These are phyloP conservation scores for Dalbergia oliveri DNA, from an alignment of 306 rosid species.

Conservation along the genomic window DNA sequence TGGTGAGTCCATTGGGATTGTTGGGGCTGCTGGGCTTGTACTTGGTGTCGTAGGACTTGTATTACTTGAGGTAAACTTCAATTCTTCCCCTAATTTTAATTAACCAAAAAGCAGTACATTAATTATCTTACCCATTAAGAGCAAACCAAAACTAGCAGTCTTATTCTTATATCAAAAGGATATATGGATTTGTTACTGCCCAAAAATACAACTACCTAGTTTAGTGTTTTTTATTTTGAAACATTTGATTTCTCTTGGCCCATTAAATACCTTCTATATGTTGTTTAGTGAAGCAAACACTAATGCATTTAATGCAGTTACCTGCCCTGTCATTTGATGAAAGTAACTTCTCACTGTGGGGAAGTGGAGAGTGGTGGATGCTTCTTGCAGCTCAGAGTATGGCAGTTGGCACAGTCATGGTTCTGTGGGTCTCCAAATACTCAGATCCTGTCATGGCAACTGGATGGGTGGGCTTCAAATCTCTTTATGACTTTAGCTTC, in stretches of 20 bases:
- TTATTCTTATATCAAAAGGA: slow-evolving; percentile 5
- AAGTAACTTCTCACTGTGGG: slow-evolving; percentile 85
- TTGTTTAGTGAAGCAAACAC: slow-evolving; percentile 11
- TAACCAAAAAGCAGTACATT: slow-evolving; percentile 9
- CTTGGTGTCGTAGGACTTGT: slow-evolving; percentile 90
- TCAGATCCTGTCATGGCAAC: slow-evolving; percentile 98
- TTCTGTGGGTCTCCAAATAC: slow-evolving; percentile 97
- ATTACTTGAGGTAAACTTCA: slow-evolving; percentile 82
- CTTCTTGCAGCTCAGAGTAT: slow-evolving; percentile 99
- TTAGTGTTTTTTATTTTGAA: background rate
- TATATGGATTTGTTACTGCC: slow-evolving; percentile 12
- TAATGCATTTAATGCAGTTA: slow-evolving; percentile 53
- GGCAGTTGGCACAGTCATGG: slow-evolving; percentile 99
- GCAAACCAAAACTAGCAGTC: slow-evolving; percentile 2
- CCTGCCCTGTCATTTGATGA: slow-evolving; percentile 72
- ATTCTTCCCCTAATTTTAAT: background rate
- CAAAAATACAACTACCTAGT: slow-evolving; percentile 18
- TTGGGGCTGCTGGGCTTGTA: slow-evolving; percentile 90
- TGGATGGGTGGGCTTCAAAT: slow-evolving; percentile 81
- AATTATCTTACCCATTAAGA: background rate
- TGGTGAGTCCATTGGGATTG: slow-evolving; percentile 86
- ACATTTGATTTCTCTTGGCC: slow-evolving; percentile 17
- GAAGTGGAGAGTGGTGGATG: slow-evolving; percentile 99
- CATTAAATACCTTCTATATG: slow-evolving; percentile 15
- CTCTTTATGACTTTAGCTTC: slow-evolving; percentile 19